These are phyloP conservation scores for Funneliformis geosporum DNA, from an alignment of 192 early-diverging fungal genomes.

Conservation along the genomic window DNA sequence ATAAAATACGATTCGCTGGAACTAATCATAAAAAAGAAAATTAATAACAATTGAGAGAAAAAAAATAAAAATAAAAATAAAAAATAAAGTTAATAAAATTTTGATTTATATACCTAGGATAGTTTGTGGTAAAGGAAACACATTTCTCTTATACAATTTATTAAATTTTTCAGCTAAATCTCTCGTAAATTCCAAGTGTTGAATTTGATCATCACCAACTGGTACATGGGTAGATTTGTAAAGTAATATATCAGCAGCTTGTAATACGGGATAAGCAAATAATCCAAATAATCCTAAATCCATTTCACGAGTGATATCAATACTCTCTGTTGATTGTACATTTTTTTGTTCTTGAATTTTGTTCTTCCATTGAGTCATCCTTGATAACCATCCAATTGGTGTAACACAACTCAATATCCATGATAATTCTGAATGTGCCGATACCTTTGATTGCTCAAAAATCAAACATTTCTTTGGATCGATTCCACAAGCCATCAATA, in stretches of 20 bases:
- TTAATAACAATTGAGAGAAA: conserved; percentile 31
- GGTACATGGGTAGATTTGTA: conserved; percentile 89
- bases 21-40: conserved; percentile 15
- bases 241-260: conserved; percentile 89
- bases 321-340: conserved; percentile 47
- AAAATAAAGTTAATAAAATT: background rate
- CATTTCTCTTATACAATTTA: conserved; percentile 56
- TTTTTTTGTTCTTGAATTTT: conserved; percentile 48
- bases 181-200: conserved; percentile 87
- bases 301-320: conserved; percentile 46
- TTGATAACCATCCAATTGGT: conserved; percentile 82
- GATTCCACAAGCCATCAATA: conserved; percentile 83
- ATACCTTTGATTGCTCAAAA: conserved; percentile 83
- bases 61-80: no score
- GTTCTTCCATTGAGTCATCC: conserved; percentile 97
- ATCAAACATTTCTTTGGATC: conserved; percentile 69
- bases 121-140: conserved; percentile 70
- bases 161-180: conserved; percentile 80
- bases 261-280: conserved; percentile 88
- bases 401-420: conserved; percentile 90
- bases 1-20: conserved; percentile 79
- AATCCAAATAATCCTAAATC: conserved; percentile 83
- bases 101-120: conserved; percentile 58
- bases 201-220: conserved; percentile 91
- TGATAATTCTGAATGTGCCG: conserved; percentile 75